phyloP scores from a whole-genome alignment of 1,284 basidiomycete species.

The Bondarzewia mesenterica region DNA sequence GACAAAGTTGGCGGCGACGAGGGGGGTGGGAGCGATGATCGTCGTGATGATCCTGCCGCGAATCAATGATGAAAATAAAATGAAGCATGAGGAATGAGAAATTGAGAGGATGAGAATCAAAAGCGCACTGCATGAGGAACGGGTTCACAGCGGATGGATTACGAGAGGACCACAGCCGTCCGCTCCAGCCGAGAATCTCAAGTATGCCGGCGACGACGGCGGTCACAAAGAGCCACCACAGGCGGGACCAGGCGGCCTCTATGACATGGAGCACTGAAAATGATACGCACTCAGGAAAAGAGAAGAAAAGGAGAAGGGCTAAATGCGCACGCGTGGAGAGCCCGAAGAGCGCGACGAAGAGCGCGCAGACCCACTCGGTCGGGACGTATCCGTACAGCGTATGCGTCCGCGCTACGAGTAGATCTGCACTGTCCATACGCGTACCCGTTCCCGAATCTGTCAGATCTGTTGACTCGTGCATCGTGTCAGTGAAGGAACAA shows the following conservation, averaged over 20 bases:
- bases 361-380: slow-evolving; percentile 25
- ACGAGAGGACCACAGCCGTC: slow-evolving; percentile 24
- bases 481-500: too few relatives aligned
- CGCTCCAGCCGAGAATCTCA: slow-evolving; percentile 44
- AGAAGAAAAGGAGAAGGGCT: neutral
- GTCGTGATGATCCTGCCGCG: slow-evolving; percentile 29
- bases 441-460: too few relatives aligned
- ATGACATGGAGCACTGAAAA: slow-evolving; percentile 30
- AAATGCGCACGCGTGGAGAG: slow-evolving; percentile 27
- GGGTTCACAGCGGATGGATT: slow-evolving; percentile 15
- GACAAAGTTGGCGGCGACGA: slow-evolving; percentile 40
- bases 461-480: too few relatives aligned
- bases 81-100: neutral
- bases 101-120: slow-evolving; percentile 16
- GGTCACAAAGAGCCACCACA: slow-evolving; percentile 49
- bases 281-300: neutral
- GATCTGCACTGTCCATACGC: too few relatives aligned
- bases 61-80: neutral
- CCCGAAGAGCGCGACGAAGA: slow-evolving; percentile 32
- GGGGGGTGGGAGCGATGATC: slow-evolving; percentile 38
- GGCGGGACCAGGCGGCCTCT: slow-evolving; percentile 32
- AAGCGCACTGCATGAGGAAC: slow-evolving; percentile 23
- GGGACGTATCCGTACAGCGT: slow-evolving; percentile 42
- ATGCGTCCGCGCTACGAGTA: too few relatives aligned
- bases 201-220: slow-evolving; percentile 38